phyloP scores from a whole-genome alignment of 129 eudicot species.

The Flaveria ramosissima region DNA sequence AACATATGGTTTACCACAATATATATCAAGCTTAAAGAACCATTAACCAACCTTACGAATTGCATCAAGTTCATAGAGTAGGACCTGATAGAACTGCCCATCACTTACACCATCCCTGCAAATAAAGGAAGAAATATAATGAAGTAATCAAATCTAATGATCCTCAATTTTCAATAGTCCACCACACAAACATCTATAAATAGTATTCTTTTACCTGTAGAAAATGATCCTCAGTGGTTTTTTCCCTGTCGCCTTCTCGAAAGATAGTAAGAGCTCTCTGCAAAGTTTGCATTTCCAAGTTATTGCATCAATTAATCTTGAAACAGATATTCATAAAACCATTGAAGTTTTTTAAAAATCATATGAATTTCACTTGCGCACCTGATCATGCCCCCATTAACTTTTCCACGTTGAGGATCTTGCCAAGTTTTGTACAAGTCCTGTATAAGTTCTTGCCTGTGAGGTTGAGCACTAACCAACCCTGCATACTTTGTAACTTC shows the following conservation, averaged over 20 bases:
- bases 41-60: constrained; percentile 74
- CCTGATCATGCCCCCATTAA: constrained; percentile 93
- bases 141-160: neutral
- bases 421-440: constrained; percentile 86
- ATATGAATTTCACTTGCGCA: constrained; percentile 20
- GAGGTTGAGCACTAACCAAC: constrained; percentile 88
- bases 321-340: neutral
- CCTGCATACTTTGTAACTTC: constrained; percentile 91
- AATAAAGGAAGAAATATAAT: neutral
- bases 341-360: neutral
- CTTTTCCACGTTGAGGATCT: constrained; percentile 73
- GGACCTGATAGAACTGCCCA: constrained; percentile 91
- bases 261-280: constrained; percentile 89
- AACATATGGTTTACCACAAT: constrained; percentile 1
- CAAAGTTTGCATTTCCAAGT: constrained; percentile 6
- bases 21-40: neutral
- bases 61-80: constrained; percentile 93
- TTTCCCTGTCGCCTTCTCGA: constrained; percentile 73
- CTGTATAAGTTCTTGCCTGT: constrained; percentile 89
- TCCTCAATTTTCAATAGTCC: neutral
- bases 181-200: neutral
- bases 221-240: constrained; percentile 82
- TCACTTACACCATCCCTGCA: constrained; percentile 93
- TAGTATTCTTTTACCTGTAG: constrained; percentile 55
- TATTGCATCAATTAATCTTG: neutral